These are phyloP conservation scores for Kodamaea sagamina DNA, from an alignment of 805 yeast genomes.

Conservation along the genomic window DNA sequence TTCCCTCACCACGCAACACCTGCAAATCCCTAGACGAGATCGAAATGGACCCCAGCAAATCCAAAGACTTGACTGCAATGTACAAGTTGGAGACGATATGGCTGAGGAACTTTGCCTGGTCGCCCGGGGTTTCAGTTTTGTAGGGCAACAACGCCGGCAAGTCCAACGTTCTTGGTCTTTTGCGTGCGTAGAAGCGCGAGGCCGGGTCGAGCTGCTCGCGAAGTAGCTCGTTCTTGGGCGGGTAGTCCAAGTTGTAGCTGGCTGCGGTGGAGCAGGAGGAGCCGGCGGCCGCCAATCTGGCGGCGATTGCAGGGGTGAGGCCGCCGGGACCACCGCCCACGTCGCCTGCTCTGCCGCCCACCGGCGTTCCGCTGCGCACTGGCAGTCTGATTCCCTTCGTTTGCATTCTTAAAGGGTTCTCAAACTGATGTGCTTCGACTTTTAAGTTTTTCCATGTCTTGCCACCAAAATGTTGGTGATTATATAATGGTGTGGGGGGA, in stretches of 20 bases:
- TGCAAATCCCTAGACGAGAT: conserved; percentile 71
- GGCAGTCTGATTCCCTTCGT: too few relatives aligned
- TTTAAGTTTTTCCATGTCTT: too few relatives aligned
- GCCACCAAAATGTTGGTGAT: too few relatives aligned
- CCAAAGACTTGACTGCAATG: conserved; percentile 73
- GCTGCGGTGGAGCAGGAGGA: neutral
- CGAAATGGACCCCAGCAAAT: conserved; percentile 67
- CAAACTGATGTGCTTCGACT: too few relatives aligned
- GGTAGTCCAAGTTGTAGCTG: conserved; percentile 55
- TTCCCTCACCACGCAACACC: conserved; percentile 31
- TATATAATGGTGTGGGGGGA: too few relatives aligned
- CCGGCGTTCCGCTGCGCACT: too few relatives aligned
- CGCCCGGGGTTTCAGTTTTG: conserved; percentile 63
- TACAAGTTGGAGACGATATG: conserved; percentile 81
- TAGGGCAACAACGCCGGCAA: conserved; percentile 66
- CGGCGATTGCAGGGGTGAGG: too few relatives aligned
- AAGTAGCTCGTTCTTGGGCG: conserved; percentile 36
- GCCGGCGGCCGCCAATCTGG: neutral
- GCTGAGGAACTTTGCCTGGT: conserved; percentile 70
- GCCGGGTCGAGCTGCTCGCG: conserved; percentile 33
- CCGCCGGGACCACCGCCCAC: too few relatives aligned
- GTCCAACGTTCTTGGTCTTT: conserved; percentile 43
- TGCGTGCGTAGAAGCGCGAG: conserved; percentile 41
- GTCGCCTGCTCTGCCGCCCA: too few relatives aligned
- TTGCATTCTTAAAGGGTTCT: too few relatives aligned